Evolutionary conservation across 2,329 filamentous ascomycete species (phyloP).

Genomic region (Cercospora sojina): DNA sequence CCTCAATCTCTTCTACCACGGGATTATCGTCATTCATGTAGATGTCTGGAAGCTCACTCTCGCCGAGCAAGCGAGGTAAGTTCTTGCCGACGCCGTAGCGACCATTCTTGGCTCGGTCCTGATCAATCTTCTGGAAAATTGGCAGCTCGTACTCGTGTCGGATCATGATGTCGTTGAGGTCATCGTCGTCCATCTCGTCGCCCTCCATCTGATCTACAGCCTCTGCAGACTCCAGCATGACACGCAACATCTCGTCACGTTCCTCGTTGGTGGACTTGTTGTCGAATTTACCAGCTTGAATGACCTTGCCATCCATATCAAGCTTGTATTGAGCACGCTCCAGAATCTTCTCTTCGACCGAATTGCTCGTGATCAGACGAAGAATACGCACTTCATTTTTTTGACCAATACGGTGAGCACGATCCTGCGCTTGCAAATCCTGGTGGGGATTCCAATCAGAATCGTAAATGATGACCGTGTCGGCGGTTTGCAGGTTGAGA

Average conservation of each 20-base stretch:
- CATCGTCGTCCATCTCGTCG: conserved; percentile 98
- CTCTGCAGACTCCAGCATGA: conserved; percentile 79
- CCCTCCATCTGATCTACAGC: conserved; percentile 72
- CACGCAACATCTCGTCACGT: conserved; percentile 92
- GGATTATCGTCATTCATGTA: conserved; percentile 86
- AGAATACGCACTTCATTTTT: conserved; percentile 99
- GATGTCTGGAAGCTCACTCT: conserved; percentile 88
- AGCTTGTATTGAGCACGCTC: conserved; percentile 97
- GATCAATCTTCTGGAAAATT: conserved; percentile 80
- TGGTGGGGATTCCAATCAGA: conserved; percentile 99
- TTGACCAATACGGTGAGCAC: conserved; percentile 98
- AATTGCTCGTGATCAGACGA: conserved; percentile 92
- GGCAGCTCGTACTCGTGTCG: conserved; percentile 76
- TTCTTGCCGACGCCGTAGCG: conserved; percentile 71
- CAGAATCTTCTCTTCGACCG: conserved; percentile 97
- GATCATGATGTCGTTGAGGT: conserved; percentile 91
- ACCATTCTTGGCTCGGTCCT: conserved; percentile 64
- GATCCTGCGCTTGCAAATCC: conserved; percentile 98
- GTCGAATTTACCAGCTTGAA: conserved; percentile 98
- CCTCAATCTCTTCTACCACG: conserved; percentile 74
- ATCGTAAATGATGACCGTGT: conserved; percentile 99
- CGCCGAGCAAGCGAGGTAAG: conserved; percentile 76
- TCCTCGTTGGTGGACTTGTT: conserved; percentile 99
- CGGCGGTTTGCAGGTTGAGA: conserved; percentile 93
- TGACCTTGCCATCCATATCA: conserved; percentile 99